These are phyloP conservation scores for Cercophora newfieldiana DNA, from an alignment of 495 filamentous ascomycete genomes.

Conservation along the genomic window DNA sequence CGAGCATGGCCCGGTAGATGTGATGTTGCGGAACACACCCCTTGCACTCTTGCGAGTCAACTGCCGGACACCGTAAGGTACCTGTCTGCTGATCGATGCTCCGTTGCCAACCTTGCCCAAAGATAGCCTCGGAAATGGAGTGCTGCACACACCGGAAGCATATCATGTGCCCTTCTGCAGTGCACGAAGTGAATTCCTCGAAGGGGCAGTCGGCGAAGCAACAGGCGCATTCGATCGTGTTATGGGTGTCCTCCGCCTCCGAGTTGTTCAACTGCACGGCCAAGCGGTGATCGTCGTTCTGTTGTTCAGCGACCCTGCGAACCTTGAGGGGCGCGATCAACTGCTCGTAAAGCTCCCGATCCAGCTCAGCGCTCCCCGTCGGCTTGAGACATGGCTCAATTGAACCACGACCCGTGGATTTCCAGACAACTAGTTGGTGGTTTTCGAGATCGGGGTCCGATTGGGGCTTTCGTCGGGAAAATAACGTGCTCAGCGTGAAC, in stretches of 20 bases:
- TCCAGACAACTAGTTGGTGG: conserved; percentile 65
- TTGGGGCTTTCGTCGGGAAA: conserved; percentile 68
- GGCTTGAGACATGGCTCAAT: conserved; percentile 60
- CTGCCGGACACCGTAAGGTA: conserved; percentile 78
- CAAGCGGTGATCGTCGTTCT: conserved; percentile 59
- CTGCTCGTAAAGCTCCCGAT: conserved; percentile 70
- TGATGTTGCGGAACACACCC: conserved; percentile 68
- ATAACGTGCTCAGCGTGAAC: conserved; percentile 71
- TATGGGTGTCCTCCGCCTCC: conserved; percentile 70
- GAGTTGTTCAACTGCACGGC: conserved; percentile 69
- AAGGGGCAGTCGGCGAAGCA: conserved; percentile 79
- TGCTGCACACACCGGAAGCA: conserved; percentile 83
- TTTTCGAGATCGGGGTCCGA: conserved; percentile 49
- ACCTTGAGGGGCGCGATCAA: conserved; percentile 65
- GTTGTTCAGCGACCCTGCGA: conserved; percentile 55
- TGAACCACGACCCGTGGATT: conserved; percentile 49
- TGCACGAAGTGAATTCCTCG: conserved; percentile 79
- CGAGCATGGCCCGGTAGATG: conserved; percentile 68
- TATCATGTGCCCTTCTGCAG: conserved; percentile 70
- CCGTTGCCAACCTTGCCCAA: conserved; percentile 88
- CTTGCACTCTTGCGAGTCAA: conserved; percentile 64
- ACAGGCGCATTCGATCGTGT: conserved; percentile 85
- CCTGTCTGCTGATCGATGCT: conserved; percentile 69
- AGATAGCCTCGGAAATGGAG: conserved; percentile 79
- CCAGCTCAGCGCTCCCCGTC: conserved; percentile 76